Conservation (phyloP, 345 rosid genomes). For the Populus alba region DNA sequence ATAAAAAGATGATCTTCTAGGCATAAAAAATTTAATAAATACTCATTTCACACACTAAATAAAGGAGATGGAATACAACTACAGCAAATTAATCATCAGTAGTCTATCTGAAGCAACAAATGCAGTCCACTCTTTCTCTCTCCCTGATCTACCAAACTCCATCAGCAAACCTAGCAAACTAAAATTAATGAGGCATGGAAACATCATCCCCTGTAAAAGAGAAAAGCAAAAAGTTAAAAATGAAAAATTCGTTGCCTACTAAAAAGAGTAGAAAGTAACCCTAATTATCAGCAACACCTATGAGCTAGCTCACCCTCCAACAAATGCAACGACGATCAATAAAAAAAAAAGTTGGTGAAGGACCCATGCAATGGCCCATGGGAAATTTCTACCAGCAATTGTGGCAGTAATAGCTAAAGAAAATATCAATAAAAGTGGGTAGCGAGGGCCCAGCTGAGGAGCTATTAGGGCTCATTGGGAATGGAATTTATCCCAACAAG, state of each 20-base stretch:
- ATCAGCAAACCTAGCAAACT: background rate
- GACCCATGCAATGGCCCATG: background rate
- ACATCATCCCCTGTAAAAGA: background rate
- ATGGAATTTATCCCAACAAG: background rate
- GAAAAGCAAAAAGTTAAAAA: background rate
- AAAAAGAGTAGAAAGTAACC: background rate
- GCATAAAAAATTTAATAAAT: background rate
- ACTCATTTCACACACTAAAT: background rate
- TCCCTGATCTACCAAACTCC: background rate
- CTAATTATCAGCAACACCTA: background rate
- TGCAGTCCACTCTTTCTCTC: background rate
- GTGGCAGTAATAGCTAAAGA: background rate
- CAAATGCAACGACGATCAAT: background rate
- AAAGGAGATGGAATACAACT: background rate
- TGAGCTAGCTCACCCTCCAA: background rate
- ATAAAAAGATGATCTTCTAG: background rate
- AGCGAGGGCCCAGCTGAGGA: background rate
- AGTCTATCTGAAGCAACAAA: background rate
- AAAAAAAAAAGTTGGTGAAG: background rate
- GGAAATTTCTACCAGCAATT: background rate
- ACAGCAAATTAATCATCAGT: background rate
- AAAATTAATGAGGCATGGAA: background rate
- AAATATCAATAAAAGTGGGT: background rate
- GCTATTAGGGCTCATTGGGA: background rate
- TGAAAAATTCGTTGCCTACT: background rate